Evolutionary conservation across 352 stramenopile species (phyloP).

Genomic region (Pythium phragmitis): DNA sequence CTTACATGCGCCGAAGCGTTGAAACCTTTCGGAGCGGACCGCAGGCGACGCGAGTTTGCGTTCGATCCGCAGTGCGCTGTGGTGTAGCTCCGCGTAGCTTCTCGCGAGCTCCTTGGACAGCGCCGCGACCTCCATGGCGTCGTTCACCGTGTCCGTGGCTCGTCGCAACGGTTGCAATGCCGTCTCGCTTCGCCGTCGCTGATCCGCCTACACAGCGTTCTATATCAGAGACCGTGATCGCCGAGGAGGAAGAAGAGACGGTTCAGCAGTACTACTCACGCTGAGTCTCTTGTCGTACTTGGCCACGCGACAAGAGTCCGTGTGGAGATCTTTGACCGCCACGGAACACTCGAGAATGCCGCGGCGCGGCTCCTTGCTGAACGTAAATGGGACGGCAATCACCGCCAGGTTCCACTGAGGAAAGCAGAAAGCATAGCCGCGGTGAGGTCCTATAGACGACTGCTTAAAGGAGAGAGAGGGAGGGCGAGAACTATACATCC

Average conservation of each 20-base stretch:
- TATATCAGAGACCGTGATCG: not conserved
- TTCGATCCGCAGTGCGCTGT: slow-evolving; percentile 34
- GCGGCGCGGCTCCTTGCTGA: slow-evolving; percentile 41
- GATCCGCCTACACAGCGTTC: not conserved
- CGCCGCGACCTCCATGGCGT: not conserved
- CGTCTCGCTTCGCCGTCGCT: slow-evolving; percentile 19
- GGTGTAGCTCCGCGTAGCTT: slow-evolving; percentile 46
- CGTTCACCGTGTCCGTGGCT: not conserved
- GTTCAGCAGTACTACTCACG: not conserved
- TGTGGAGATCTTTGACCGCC: slow-evolving; percentile 12
- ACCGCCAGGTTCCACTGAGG: slow-evolving; percentile 43
- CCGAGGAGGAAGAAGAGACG: not conserved
- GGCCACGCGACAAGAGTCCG: not conserved
- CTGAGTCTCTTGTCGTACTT: slow-evolving; percentile 19
- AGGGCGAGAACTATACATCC: slow-evolving; percentile 28
- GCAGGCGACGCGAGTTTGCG: slow-evolving; percentile 34
- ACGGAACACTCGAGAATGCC: slow-evolving; percentile 42
- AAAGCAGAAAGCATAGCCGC: not conserved
- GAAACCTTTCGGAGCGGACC: slow-evolving; percentile 30
- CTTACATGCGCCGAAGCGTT: slow-evolving; percentile 33
- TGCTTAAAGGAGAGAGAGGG: not conserved
- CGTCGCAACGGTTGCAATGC: slow-evolving; percentile 17
- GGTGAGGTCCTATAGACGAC: too few species aligned
- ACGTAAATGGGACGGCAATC: slow-evolving; percentile 47
- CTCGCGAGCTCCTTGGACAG: slow-evolving; percentile 57